Conservation (phyloP, 148 eudicot genomes). For the Euryodendron excelsum region DNA sequence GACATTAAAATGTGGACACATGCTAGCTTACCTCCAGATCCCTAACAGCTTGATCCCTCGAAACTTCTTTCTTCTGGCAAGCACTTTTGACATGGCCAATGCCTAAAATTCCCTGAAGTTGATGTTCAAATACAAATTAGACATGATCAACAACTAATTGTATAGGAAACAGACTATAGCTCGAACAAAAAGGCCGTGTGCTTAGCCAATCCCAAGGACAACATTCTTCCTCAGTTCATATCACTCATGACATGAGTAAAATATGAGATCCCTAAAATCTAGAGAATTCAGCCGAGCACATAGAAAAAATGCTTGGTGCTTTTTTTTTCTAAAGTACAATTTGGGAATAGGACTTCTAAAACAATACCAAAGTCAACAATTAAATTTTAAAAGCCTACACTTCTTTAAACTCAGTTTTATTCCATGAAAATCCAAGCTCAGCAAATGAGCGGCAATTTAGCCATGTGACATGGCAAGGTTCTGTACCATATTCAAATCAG, state of each 20-base stretch:
- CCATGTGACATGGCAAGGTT: not conserved
- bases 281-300: not conserved
- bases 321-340: not conserved
- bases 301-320: not conserved
- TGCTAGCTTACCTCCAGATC: slow-evolving; percentile 65
- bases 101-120: slow-evolving; percentile 72
- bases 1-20: not conserved
- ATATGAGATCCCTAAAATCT: not conserved
- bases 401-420: not conserved
- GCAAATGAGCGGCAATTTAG: not conserved
- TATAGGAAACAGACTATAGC: not conserved
- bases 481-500: not conserved
- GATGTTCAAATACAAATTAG: not conserved
- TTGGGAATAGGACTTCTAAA: too few relatives aligned
- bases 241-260: not conserved
- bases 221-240: not conserved
- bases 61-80: slow-evolving; percentile 61
- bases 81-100: slow-evolving; percentile 81
- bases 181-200: too few relatives aligned
- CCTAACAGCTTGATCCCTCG: slow-evolving; percentile 66
- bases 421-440: not conserved
- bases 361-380: not conserved
- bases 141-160: not conserved
- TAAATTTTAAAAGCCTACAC: not conserved
- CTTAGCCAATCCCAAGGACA: not conserved